Conservation (phyloP, 176 grass and related monocot species). For the Carex littledalei region DNA sequence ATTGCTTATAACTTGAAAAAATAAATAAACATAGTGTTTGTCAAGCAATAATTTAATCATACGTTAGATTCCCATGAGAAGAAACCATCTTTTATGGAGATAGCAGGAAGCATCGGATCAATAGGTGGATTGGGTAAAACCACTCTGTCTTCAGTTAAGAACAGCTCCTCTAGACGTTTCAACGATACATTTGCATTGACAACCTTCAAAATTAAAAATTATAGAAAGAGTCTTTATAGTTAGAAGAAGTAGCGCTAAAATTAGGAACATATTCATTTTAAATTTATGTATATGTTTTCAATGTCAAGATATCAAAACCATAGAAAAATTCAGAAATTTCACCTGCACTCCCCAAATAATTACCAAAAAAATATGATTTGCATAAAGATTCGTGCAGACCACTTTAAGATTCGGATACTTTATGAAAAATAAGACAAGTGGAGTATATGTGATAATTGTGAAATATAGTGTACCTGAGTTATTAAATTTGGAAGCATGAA, state of each 20-base stretch:
- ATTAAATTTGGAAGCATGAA: slow-evolving; percentile 95
- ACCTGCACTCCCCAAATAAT: background rate
- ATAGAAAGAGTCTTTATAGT: background rate
- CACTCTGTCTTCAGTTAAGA: slow-evolving; percentile 76
- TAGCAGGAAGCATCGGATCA: slow-evolving; percentile 60
- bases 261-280: background rate
- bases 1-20: background rate
- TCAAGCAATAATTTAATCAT: slow-evolving; percentile 7
- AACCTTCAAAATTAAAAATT: slow-evolving; percentile 49
- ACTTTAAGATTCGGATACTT: background rate
- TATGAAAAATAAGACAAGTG: background rate
- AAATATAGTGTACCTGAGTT: slow-evolving; percentile 63
- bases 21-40: background rate
- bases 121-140: slow-evolving; percentile 83
- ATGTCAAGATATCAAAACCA: background rate
- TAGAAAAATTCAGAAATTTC: background rate
- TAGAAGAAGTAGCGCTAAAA: background rate
- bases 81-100: slow-evolving; percentile 89
- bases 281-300: background rate
- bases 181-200: slow-evolving; percentile 94
- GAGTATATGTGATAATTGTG: background rate
- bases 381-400: too few species aligned
- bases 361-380: background rate
- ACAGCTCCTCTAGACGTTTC: slow-evolving; percentile 80
- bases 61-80: slow-evolving; percentile 96